A percentile compares a stretch with the other conserved stretches of the same genome.
These are phyloP conservation scores for Ogataea populi-albae DNA, from an alignment of 805 yeast genomes.

Conservation along the genomic window DNA sequence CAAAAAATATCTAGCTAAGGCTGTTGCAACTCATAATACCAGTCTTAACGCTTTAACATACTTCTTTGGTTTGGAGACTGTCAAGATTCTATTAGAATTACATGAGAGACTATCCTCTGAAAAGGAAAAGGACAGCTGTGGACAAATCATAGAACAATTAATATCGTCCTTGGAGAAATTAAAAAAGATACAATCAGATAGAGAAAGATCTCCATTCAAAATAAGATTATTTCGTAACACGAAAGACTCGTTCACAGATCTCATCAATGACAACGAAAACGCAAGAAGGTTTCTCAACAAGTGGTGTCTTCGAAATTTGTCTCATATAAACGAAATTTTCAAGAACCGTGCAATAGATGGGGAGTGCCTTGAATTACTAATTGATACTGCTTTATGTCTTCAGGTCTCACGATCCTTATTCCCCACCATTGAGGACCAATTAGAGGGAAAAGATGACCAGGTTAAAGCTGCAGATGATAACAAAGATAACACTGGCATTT, in stretches of 20 bases:
- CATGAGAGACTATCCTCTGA: slow-evolving; percentile 5
- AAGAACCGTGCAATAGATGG: slow-evolving; percentile 11
- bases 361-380: slow-evolving; percentile 12
- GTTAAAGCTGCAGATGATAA: slow-evolving; percentile 1
- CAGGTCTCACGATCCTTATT: slow-evolving; percentile 15
- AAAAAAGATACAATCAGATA: slow-evolving; percentile 5
- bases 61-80: slow-evolving; percentile 16
- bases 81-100: slow-evolving; percentile 9
- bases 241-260: slow-evolving; percentile 5
- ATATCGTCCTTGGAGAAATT: slow-evolving; percentile 12
- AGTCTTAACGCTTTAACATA: slow-evolving; percentile 15
- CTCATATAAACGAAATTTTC: slow-evolving; percentile 9
- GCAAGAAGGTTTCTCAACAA: slow-evolving; percentile 15
- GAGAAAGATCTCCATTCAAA: slow-evolving; percentile 5
- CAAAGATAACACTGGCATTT: slow-evolving; percentile 7
- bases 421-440: slow-evolving; percentile 3
- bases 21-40: slow-evolving; percentile 6
- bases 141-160: slow-evolving; percentile 1
- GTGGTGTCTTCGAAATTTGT: slow-evolving; percentile 14
- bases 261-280: slow-evolving; percentile 10
- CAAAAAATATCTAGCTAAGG: slow-evolving; percentile 8
- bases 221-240: slow-evolving; percentile 3
- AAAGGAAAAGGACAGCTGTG: slow-evolving; percentile 4
- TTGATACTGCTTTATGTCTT: slow-evolving; percentile 15
- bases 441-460: slow-evolving; percentile 5